These are phyloP conservation scores for Amylocarpus encephaloides DNA, from an alignment of 2,329 filamentous ascomycete genomes.

Conservation along the genomic window DNA sequence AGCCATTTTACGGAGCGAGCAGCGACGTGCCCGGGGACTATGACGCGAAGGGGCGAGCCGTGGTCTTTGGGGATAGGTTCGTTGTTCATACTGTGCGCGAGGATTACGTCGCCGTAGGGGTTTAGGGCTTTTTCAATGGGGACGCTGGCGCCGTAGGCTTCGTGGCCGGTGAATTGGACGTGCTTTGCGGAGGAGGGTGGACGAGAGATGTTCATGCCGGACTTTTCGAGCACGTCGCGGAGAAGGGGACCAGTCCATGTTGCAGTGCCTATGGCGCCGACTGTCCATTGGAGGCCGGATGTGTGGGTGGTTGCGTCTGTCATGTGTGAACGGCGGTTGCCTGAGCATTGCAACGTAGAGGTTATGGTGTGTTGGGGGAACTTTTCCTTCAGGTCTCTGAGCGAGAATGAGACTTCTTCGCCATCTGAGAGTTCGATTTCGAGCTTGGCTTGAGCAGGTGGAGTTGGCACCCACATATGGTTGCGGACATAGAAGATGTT, in stretches of 20 bases:
- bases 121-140: conserved; percentile 44
- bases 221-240: conserved; percentile 38
- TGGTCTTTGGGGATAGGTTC: conserved; percentile 39
- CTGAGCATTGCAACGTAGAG: conserved; percentile 42
- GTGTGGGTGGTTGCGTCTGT: conserved; percentile 41
- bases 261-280: conserved; percentile 41
- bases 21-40: conserved; percentile 40
- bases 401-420: conserved; percentile 33
- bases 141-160: conserved; percentile 30
- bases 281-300: conserved; percentile 43
- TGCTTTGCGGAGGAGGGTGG: conserved; percentile 15
- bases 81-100: conserved; percentile 44
- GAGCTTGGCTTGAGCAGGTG: conserved; percentile 28
- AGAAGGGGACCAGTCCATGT: conserved; percentile 45
- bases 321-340: conserved; percentile 45
- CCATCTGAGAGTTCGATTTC: conserved; percentile 39
- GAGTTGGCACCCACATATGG: conserved; percentile 43
- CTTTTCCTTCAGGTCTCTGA: conserved; percentile 38
- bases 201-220: conserved; percentile 32
- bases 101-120: conserved; percentile 40
- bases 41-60: conserved; percentile 38
- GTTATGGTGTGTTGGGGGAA: conserved; percentile 43
- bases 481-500: conserved; percentile 47
- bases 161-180: conserved; percentile 15
- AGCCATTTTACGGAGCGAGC: conserved; percentile 44